Base-by-base conservation (phyloP, 768 basidiomycete species). In the Plicaturopsis crispa region DNA sequence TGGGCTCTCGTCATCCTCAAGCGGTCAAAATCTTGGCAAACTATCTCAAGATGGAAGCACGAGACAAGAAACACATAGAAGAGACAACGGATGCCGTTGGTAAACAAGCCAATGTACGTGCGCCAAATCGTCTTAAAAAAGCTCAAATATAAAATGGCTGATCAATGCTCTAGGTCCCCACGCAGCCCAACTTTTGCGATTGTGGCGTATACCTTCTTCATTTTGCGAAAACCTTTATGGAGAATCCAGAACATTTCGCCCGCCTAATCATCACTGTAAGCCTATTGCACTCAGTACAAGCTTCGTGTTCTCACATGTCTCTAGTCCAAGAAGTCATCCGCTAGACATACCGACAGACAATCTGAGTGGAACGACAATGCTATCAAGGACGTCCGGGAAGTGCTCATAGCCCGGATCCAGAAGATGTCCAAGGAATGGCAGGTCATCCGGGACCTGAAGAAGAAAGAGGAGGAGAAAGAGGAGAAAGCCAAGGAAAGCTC, bases 171-270 rank as follows among this genome's bases (percentile, higher is more conserved):
- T 47, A 94, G 89, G 88, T 92, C 3, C 94, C 94, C 3, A 64
- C 67, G 17, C 96, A 99, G 53, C 77, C 78, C 12, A 97, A 98
- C 53, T 87, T 68, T 46, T 87, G 81, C 51, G 93, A 97, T 56
- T 99, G 96, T 48, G 96, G 96, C 5, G 55, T 96, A 20, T 99
- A 88, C 56, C 69, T 98, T 10, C 65, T 98, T 8, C 91, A 98
- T 52, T 89, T 89, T 36, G 84, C 81, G 6, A 66, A 79, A 48
- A 76, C 74, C 1, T 87, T 98, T 52, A 74, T 96, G 58, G 60
- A 53, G 6, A 61, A 83, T 38, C 84, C 89, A 0, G 51, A 56
- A 0, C 52, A n/a, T n/a, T n/a, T n/a, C n/a, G n/a, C n/a, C n/a
- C n/a, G n/a, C n/a, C n/a, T n/a, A n/a, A n/a, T n/a, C n/a, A 60